phyloP scores from a whole-genome alignment of 2,329 filamentous ascomycete genomes.

The Aspergillus fumigatiaffinis region DNA sequence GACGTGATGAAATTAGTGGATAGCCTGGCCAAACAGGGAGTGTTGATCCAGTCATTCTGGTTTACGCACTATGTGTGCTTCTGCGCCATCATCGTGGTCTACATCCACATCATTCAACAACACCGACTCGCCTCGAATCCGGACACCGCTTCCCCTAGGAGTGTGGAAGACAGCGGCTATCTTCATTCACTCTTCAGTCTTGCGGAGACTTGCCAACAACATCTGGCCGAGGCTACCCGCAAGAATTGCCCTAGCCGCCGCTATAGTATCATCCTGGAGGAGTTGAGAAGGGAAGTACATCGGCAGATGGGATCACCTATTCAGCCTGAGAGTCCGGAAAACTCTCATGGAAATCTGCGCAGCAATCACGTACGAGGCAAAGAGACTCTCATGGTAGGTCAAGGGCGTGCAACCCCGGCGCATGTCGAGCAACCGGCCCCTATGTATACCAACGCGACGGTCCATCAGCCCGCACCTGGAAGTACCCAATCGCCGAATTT shows the following conservation, averaged over 20 bases:
- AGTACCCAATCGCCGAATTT: conserved; percentile 19
- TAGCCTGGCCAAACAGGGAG: conserved; percentile 31
- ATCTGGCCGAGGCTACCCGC: conserved; percentile 45
- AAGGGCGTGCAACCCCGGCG: not conserved
- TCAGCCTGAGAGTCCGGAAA: not conserved
- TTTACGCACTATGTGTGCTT: conserved; percentile 44
- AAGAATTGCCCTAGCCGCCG: conserved; percentile 46
- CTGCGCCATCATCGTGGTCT: conserved; percentile 40
- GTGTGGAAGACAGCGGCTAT: conserved; percentile 17
- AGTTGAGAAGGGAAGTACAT: conserved; percentile 42
- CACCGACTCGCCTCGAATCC: conserved; percentile 22
- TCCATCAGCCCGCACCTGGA: conserved; percentile 14
- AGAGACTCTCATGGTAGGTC: conserved; percentile 1
- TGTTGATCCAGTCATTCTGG: conserved; percentile 40
- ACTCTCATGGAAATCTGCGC: not conserved
- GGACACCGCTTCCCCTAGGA: conserved; percentile 14
- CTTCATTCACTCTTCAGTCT: conserved; percentile 36
- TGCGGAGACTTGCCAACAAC: conserved; percentile 44
- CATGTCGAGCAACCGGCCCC: conserved; percentile 4
- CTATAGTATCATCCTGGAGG: conserved; percentile 48
- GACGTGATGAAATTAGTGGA: conserved; percentile 37
- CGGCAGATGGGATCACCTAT: conserved; percentile 25
- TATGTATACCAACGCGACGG: conserved; percentile 11
- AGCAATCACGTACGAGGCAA: not conserved
- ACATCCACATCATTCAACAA: conserved; percentile 42